Evolutionary conservation across 2,329 filamentous ascomycete species (phyloP), one percentile per base, ranked within the genome.

Genomic region (Plectosphaerella plurivora): DNA sequence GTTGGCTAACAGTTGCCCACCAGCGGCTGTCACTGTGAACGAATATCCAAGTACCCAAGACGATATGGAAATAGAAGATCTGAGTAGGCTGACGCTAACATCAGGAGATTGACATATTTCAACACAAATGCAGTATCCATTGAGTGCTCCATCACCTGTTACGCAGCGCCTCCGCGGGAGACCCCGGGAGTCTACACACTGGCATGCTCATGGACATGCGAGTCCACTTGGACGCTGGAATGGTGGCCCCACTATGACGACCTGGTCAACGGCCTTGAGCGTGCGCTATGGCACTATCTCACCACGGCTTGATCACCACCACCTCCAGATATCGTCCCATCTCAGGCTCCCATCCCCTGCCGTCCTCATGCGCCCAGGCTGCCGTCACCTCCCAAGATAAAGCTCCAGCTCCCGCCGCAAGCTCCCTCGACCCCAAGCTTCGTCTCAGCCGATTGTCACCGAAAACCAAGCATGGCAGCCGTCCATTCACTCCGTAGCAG

Each of bases 191-290:
- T 41, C 14, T 3, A 5, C 10, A 41, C 14, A 8, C 8, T n/a
- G n/a, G 8, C 33, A 39, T 16, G 16, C 14, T 18, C 3, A 16
- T 6, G 9, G 37, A 39, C 37, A 39, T 39, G 16, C 37, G 37
- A n/a, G 22, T 22, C 22, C 22, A n/a, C 16, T 39, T n/a, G 3
- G 37, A 39, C 14, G 37, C 16, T 14, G 37, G 15, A 20, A 20
- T 44, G 41, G 41, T 18, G 41, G 37, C 47, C n/a, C 47, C 47
- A 49, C 47, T 49, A 49, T 49, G 47, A 49, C 47, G 47, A 35
- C n/a, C 33, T n/a, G 33, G 28, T 48, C 28, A 33, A 33, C 28
- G 11, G 28, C 28, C 9, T 2, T 8, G 22, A 33, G 28, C 28
- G 9, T 33, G 28, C 9, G 28, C 4, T 33, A 33, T 8, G 4